These are phyloP conservation scores for Apocynum venetum DNA, from an alignment of 257 asterid genomes.

Conservation along the genomic window DNA sequence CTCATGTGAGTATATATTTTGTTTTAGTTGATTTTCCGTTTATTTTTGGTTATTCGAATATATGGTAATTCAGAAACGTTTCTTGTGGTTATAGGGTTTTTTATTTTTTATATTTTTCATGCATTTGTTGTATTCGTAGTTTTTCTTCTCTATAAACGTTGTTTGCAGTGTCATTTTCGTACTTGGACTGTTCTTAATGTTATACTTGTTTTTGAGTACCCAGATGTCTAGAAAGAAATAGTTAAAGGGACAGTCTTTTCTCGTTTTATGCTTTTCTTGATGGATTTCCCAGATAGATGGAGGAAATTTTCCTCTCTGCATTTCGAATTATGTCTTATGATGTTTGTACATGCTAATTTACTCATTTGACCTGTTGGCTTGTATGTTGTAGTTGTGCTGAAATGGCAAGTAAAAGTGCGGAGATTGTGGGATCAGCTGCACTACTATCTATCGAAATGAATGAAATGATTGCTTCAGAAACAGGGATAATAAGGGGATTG, in stretches of 20 bases:
- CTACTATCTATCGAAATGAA: conserved; percentile 54
- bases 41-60: background rate
- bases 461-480: conserved; percentile 50
- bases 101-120: background rate
- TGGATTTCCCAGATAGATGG: background rate
- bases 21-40: background rate
- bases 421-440: conserved; percentile 59
- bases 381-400: conserved; percentile 36
- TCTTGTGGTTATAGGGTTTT: background rate
- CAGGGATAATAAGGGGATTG: conserved; percentile 46
- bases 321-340: background rate
- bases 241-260: background rate
- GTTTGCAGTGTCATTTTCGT: background rate
- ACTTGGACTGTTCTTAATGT: no score
- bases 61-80: background rate
- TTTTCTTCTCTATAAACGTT: background rate
- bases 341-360: background rate
- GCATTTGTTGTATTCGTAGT: background rate
- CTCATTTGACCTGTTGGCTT: background rate
- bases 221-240: background rate
- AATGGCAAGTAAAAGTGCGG: conserved; percentile 44
- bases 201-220: background rate
- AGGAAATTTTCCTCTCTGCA: background rate
- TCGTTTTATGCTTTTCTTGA: background rate
- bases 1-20: background rate